Percentiles rank a stretch among this genome's conserved stretches.
phyloP scores from a whole-genome alignment of 2,329 filamentous ascomycete species.

The Sporothrix luriei region DNA sequence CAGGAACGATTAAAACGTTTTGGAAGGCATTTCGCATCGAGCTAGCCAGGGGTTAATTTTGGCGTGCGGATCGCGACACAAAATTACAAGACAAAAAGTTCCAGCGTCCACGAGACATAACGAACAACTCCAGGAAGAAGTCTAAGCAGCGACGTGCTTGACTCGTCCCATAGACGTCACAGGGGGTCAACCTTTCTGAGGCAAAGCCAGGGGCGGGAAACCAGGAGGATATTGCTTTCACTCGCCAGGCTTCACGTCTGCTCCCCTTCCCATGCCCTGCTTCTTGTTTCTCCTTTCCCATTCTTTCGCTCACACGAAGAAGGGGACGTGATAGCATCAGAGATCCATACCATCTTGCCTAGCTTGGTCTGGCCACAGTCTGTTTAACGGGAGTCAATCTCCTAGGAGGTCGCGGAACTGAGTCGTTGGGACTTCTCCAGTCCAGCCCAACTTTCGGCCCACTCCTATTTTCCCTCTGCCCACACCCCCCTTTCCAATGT shows the following conservation, averaged over 20 bases:
- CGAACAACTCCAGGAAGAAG: neutral
- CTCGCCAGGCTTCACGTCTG: neutral
- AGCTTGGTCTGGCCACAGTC: neutral
- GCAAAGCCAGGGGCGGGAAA: neutral
- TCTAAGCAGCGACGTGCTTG: neutral
- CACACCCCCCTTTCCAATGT: slow-evolving; percentile 20
- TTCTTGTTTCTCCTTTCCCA: slow-evolving; percentile 2
- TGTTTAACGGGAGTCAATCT: slow-evolving; percentile 24
- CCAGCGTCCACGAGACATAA: neutral
- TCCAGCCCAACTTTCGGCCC: slow-evolving; percentile 21
- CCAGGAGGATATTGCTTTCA: neutral
- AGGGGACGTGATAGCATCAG: slow-evolving; percentile 6
- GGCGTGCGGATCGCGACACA: neutral
- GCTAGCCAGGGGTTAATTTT: slow-evolving; percentile 25
- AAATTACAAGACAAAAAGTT: neutral
- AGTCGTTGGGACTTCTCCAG: slow-evolving; percentile 22
- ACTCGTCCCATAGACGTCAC: neutral
- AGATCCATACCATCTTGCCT: too few species aligned
- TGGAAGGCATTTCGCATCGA: slow-evolving; percentile 10
- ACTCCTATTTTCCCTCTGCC: slow-evolving; percentile 22
- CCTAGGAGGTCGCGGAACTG: slow-evolving; percentile 17
- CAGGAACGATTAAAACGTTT: slow-evolving; percentile 33
- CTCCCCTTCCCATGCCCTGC: slow-evolving; percentile 5
- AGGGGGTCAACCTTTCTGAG: neutral
- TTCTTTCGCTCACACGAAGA: neutral